A percentile compares a stretch with the other conserved stretches of the same genome.
Evolutionary conservation across 2,329 filamentous ascomycete species (phyloP).

Genomic region (Sordariomycetes sp.): DNA sequence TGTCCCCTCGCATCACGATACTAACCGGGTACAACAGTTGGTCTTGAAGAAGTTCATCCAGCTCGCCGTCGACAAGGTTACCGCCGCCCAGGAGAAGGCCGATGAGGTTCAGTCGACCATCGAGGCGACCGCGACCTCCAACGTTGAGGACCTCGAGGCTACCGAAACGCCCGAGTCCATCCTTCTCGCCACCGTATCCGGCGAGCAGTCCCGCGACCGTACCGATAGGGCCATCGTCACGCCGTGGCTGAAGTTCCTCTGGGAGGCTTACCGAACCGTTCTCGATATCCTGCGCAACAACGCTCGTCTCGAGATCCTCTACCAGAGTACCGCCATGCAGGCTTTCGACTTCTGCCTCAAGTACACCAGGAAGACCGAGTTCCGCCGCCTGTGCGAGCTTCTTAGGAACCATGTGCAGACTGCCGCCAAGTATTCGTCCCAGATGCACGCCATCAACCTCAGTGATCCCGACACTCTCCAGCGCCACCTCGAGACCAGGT

Average conservation of each 20-base stretch:
- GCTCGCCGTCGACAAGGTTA: conserved; percentile 91
- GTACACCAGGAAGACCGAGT: conserved; percentile 98
- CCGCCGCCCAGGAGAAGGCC: conserved; percentile 88
- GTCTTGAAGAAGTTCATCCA: conserved; percentile 98
- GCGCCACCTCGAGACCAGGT: conserved; percentile 93
- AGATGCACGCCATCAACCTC: conserved; percentile 99
- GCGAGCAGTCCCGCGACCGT: conserved; percentile 92
- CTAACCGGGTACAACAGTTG: conserved; percentile 36
- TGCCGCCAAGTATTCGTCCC: conserved; percentile 95
- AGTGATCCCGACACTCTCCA: conserved; percentile 96
- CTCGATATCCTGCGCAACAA: conserved; percentile 99
- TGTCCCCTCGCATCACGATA: not conserved
- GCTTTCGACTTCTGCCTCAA: conserved; percentile 98
- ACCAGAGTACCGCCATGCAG: conserved; percentile 95
- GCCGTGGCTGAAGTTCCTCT: conserved; percentile 98
- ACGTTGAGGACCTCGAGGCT: conserved; percentile 90
- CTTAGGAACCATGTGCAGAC: conserved; percentile 98
- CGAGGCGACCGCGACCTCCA: conserved; percentile 60
- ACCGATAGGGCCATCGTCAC: conserved; percentile 98
- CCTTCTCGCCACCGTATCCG: conserved; percentile 91
- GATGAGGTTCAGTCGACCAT: conserved; percentile 86
- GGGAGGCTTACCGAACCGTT: conserved; percentile 98
- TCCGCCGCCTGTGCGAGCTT: conserved; percentile 94
- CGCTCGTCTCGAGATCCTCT: conserved; percentile 91
- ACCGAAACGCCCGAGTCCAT: conserved; percentile 98